Evolutionary conservation across 345 rosid genomes (phyloP), one percentile per base, ranked within the genome.

Genomic region (Corymbia maculata): DNA sequence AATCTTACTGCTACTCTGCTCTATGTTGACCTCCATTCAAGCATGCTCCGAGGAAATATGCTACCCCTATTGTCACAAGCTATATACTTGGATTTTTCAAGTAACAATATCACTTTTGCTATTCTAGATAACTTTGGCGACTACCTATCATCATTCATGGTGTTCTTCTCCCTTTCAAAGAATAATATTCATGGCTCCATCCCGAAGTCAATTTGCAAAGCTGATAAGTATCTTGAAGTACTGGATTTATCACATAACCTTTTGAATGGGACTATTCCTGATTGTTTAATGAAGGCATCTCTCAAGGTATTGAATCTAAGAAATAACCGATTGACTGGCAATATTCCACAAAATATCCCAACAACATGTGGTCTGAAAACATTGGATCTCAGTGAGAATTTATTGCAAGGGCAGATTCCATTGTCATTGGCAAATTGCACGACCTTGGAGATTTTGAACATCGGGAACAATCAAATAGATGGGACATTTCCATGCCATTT

Each of bases 401-500:
- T 5, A 3, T 70, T 92, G 5, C 52, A 15, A 52, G 96, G 95
- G 50, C 24, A 19, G 75, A 42, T 93, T 50, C 92, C 95, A 1
- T 55, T 7, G 86, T 93, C 93, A 13, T 16, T 93, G 36, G 88
- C 44, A n/a, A 89, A 91, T 7, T 93, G 94, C 88, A 75, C 22
- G 1, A 30, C 0, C 22, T 17, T 93, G 32, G 93, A 93, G 87
- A 91, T 93, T 45, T 86, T 94, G 57, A 89, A 92, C 88, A 79
- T 94, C 6, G 93, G 93, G 36, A 88, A 89, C 86, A 94, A 93
- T 57, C 85, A 70, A 32, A 80, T 94, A 6, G 80, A 75, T 2
- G 94, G 90, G 70, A 32, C 2, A 2, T 93, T 92, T 85, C 95
- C 95, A 19, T 91, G 92, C 22, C 86, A 80, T 53, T 59, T 93